Base-by-base conservation (phyloP, 23 red algal genomes). In the Gracilaria caudata region DNA sequence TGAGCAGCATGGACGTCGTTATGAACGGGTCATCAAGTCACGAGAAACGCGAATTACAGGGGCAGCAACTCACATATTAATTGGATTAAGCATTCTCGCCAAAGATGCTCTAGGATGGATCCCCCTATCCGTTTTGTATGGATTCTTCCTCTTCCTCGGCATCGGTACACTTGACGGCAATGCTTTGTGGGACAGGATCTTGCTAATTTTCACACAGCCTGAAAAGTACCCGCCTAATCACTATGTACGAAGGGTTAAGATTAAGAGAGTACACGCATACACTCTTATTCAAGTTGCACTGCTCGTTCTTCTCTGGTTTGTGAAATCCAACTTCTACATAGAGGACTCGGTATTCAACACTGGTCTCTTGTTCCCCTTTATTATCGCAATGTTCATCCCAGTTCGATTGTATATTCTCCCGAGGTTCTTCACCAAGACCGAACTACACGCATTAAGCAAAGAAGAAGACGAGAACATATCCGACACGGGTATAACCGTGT, bases 81-180 rank as follows among this genome's bases (percentile, higher is more conserved):
- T 95, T 45, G 84, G 78, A 3, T 70, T 90, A 63, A 85, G 84
- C 64, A 98, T 98, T 68, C 79, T 98, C 7, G 77, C 94, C 28
- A 89, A 86, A 43, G 75, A 81, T 45, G 85, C 80, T 0, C 65
- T 98, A 1, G 86, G 89, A 51, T 47, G 90, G 21, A 86, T 98
- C 21, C 92, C 96, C 20, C 79, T 89, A 8, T 71, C 89, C 47
- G 96, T 98, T 20, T 30, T 98, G 81, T 98, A 92, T 43, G 96
- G 96, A 16, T 98, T 95, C 53, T 93, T 98, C 81, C 79, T 98
- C 13, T 98, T 91, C 90, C 86, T 98, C 39, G 96, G 96, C 16
- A 51, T 93, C 39, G 92, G 92, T 2, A 94, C 96, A 0, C 57
- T 98, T 46, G 89, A 88, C 78, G 91, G 92, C 16, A 98, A 95